Base-by-base conservation (phyloP, 176 grass and related monocot genomes). In the Eleusine coracana region DNA sequence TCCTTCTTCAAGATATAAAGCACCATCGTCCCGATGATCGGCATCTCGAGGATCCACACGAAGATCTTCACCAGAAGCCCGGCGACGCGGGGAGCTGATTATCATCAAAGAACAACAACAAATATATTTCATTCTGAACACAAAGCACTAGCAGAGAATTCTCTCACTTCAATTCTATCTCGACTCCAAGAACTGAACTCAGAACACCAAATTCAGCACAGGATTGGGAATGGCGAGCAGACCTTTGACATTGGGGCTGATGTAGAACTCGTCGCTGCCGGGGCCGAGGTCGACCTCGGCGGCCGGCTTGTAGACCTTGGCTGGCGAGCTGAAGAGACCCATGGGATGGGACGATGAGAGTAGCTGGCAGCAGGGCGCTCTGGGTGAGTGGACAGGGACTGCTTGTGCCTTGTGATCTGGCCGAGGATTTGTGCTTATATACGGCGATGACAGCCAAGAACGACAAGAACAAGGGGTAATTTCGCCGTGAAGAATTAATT, bases 201-300 rank as follows among this genome's bases (percentile, higher is more conserved):
- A 45, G 7, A 79, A 37, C 11, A 9, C 3, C 7, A 50, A 61
- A 61, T 16, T 70, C 48, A 13, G n/a, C 44, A 38, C 31, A 6
- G n/a, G 55, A 64, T 10, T 20, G 66, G 13, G 11, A 37, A 81
- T 11, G 18, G 66, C 5, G 21, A 59, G 1, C 0, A 8, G 18
- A 97, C 95, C 95, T 97, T 97, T 97, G 82, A 97, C 95, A 70
- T 92, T 88, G 58, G 95, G 86, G 73, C 91, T 91, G 49, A 97
- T 92, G 88, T 97, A 94, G 74, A 86, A 74, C 67, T 97, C 92
- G 51, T 87, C 90, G 83, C 95, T 97, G 54, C 80, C 81, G 25
- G 95, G 45, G 77, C 95, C 90, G 66, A 97, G 92, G 70, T 97
- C 85, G 23, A 97, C 95, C 65, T 97, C 74, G 48, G 88, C 46